A percentile compares a stretch with the other conserved stretches of the same genome.
Evolutionary conservation across 106 monocot genomes (phyloP).

Genomic region (Allium sativum): DNA sequence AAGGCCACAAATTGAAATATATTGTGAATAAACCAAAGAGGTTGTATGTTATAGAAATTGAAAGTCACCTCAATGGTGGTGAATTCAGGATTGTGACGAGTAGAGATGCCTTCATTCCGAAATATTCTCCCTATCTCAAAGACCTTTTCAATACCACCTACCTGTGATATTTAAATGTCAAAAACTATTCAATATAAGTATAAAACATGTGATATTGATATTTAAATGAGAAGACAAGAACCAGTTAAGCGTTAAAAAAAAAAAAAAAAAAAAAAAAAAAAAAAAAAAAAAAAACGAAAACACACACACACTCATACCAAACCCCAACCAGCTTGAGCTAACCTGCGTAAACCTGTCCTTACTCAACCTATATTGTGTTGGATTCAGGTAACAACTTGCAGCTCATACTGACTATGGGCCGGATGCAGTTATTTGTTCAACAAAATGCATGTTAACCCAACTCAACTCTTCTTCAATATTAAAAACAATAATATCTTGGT

Average conservation of each 20-base stretch:
- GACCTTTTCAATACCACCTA: constrained; percentile 91
- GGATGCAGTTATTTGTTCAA: no score
- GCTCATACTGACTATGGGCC: no score
- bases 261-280: no score
- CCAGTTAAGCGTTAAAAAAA: not conserved
- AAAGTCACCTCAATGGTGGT: constrained; percentile 89
- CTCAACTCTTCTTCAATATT: no score
- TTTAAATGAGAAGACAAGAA: not conserved
- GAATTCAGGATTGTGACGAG: constrained; percentile 99
- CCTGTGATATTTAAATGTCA: constrained; percentile 33
- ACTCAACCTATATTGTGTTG: no score
- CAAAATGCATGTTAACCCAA: no score
- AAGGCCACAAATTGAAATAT: not conserved
- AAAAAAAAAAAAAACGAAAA: not conserved
- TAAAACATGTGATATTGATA: not conserved
- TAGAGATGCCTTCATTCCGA: constrained; percentile 96
- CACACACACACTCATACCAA: no score
- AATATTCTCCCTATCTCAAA: constrained; percentile 99
- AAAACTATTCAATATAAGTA: not conserved
- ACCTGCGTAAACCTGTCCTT: no score
- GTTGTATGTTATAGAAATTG: not conserved
- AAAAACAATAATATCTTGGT: no score
- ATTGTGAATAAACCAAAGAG: not conserved
- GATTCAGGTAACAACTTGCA: no score
- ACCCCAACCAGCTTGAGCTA: no score